phyloP scores from a whole-genome alignment of 495 filamentous ascomycete genomes.

The Tuber microsphaerosporum region DNA sequence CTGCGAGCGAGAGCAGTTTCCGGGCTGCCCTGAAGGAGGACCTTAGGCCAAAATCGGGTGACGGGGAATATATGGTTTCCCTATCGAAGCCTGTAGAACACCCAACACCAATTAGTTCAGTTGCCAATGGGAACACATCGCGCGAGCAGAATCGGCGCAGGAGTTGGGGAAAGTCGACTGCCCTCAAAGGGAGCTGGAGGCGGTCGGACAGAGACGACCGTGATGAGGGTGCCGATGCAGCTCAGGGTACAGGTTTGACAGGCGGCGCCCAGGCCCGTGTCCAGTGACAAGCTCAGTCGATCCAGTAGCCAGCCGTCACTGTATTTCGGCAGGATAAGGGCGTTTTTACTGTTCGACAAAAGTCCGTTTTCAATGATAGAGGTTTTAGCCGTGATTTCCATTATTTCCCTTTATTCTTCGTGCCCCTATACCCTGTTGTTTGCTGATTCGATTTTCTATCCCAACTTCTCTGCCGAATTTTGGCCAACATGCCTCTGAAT shows the following conservation, averaged over 20 bases:
- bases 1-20: constrained; percentile 26
- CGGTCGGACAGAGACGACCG: constrained; percentile 22
- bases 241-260: background rate
- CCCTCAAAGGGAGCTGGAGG: constrained; percentile 27
- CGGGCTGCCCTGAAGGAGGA: constrained; percentile 25
- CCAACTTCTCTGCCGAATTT: background rate
- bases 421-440: background rate
- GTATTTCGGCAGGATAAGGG: background rate
- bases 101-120: constrained; percentile 18
- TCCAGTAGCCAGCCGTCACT: background rate
- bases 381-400: background rate
- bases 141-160: constrained; percentile 29
- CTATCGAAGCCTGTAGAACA: constrained; percentile 17
- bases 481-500: background rate
- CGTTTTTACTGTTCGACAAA: background rate
- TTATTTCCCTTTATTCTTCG: background rate
- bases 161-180: constrained; percentile 31
- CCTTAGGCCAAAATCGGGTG: constrained; percentile 13
- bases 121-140: constrained; percentile 19
- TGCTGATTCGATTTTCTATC: background rate
- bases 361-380: background rate
- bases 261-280: background rate
- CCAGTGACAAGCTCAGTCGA: background rate
- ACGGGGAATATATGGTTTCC: constrained; percentile 14
- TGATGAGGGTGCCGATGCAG: constrained; percentile 6